Conservation (phyloP, 441 rosid species). For the Aleurites moluccanus region DNA sequence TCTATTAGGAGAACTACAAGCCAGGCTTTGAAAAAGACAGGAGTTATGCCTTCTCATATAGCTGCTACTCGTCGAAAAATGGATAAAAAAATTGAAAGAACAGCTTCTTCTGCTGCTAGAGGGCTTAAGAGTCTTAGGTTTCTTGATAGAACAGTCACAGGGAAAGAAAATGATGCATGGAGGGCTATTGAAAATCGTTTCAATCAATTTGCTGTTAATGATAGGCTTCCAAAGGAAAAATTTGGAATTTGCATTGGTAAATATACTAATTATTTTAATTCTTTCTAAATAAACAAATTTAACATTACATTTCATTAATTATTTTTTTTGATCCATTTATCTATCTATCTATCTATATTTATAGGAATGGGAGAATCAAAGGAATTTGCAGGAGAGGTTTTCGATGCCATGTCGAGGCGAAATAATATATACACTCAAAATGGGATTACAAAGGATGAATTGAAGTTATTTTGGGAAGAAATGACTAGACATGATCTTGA, state of each 20-base stretch:
- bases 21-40: slow-evolving; percentile 31
- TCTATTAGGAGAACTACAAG: slow-evolving; percentile 41
- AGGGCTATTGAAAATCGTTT: slow-evolving; percentile 64
- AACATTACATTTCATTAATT: too few species aligned
- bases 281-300: background rate
- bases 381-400: slow-evolving; percentile 79
- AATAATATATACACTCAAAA: slow-evolving; percentile 41
- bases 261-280: background rate
- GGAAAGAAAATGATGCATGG: slow-evolving; percentile 83
- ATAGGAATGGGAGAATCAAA: slow-evolving; percentile 84
- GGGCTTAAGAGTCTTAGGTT: slow-evolving; percentile 78
- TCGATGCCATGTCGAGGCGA: slow-evolving; percentile 71
- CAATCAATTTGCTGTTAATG: slow-evolving; percentile 53
- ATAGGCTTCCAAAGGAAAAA: slow-evolving; percentile 53
- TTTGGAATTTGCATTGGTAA: slow-evolving; percentile 83
- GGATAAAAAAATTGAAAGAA: slow-evolving; percentile 43
- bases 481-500: slow-evolving; percentile 75
- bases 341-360: background rate
- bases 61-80: background rate
- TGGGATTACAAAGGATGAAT: slow-evolving; percentile 65
- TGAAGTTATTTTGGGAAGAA: slow-evolving; percentile 81
- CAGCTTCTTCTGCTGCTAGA: slow-evolving; percentile 58
- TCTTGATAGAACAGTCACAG: slow-evolving; percentile 68
- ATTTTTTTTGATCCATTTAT: too few species aligned
- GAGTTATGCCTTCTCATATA: slow-evolving; percentile 24